phyloP scores from a whole-genome alignment of 345 rosid species.

The Populus simonii region DNA sequence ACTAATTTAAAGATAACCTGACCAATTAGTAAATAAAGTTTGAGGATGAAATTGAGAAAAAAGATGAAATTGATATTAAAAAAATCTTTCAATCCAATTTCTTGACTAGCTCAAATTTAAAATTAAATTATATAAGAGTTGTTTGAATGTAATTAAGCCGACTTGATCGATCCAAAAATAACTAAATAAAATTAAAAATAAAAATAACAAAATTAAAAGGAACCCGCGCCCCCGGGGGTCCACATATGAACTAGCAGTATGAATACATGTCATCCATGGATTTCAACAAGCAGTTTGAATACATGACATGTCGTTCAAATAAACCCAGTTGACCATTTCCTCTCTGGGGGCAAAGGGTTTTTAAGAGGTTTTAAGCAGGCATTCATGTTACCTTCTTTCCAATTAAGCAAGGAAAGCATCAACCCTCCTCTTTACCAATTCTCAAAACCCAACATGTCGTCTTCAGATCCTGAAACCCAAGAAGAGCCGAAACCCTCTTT shows the following conservation, averaged over 20 bases:
- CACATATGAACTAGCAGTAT: no score
- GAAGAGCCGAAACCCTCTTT: not conserved
- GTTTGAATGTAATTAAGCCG: accelerated
- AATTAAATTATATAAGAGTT: no score
- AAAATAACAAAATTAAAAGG: no score
- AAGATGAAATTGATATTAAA: no score
- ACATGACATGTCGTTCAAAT: not conserved
- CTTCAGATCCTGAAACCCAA: conserved; percentile 10
- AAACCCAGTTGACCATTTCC: not conserved
- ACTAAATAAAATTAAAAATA: no score
- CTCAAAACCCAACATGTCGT: not conserved
- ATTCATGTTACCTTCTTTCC: not conserved
- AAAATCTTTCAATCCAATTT: no score
- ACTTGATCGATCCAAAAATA: no score
- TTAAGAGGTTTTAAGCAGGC: not conserved
- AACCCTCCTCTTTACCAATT: not conserved
- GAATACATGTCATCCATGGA: no score
- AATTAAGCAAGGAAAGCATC: not conserved
- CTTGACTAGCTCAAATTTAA: accelerated
- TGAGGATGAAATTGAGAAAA: no score
- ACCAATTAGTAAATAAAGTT: no score
- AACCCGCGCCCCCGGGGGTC: no score
- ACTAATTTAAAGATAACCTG: no score
- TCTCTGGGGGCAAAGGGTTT: not conserved
- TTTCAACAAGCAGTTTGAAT: not conserved